Evolutionary conservation across 2,329 filamentous ascomycete species (phyloP), one percentile per base, ranked within the genome.

Genomic region (Colletotrichum agaves): DNA sequence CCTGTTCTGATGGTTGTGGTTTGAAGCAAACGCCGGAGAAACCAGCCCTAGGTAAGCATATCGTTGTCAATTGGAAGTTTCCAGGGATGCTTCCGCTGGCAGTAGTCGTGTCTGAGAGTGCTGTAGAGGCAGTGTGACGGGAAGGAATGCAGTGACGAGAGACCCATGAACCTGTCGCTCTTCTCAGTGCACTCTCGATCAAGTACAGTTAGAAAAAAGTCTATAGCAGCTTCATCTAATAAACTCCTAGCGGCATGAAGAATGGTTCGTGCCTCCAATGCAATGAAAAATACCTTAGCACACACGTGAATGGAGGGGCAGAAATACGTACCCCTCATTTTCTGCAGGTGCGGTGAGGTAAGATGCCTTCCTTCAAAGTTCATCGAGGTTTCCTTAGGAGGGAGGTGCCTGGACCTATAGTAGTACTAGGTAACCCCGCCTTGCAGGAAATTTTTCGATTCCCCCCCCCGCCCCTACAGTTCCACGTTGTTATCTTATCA

Each of bases 401-500:
- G 49, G n/a, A n/a, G 63, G 65, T 65, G 37, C 61, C 61, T 60
- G 61, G 41, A 49, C 65, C 13, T 60, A 43, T n/a, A n/a, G n/a
- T n/a, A n/a, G n/a, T n/a, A n/a, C n/a, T n/a, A n/a, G n/a, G 4
- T 23, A 23, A 68, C 65, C 65, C 65, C 65, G 65, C 65, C 65
- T 68, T 17, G 55, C 61, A 64, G 61, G 53, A 68, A 62, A 68
- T 43, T 65, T 67, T 55, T 67, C 53, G 23, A 35, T 19, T 31
- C 44, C 23, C 33, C 33, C 33, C 33, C 33, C 33, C 49, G 3
- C 33, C 33, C 33, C 49, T n/a, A n/a, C n/a, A n/a, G n/a, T 39
- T 31, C 27, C 27, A 19, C 52, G 27, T 59, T 50, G 31, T 70
- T 70, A 70, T 70, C 68, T 70, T 70, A 70, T 70, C 68, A 53